Base-by-base conservation (phyloP, 331 rosid species). In the Cydonia oblonga region DNA sequence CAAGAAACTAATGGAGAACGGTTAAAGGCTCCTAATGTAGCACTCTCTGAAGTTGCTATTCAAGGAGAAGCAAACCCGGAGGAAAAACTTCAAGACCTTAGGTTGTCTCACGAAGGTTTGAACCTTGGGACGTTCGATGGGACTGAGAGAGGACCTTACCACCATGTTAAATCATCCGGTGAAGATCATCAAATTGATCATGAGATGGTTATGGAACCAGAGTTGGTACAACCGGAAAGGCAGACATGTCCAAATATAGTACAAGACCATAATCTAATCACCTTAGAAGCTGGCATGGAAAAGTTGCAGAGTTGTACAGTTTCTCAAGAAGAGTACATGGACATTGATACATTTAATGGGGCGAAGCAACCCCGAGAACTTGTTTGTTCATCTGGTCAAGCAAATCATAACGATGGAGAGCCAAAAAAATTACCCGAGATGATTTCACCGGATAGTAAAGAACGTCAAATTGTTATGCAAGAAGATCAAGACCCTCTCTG, bases 111-210 rank as follows among this genome's bases (percentile, higher is more conserved):
- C 14, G 88, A 81, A 78, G 83, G 8, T 57, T 74, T 59, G 66
- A 80, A 78, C 68, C 59, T 24, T 32, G 66, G 78, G 80, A 75
- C 63, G 56, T 65, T 80, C 26, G 66, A 64, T 40, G 64, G 74
- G 33, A 66, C 52, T 59, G 82, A 51, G 29, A 79, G 67, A 73
- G 90, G 68, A 75, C 64, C 78, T 40, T 35, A 35, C 46, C 73
- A 68, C 64, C 64, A 65, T 71, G 29, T 61, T 58, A 79, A 69
- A 76, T 49, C 69, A 68, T 52, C 44, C 19, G 16, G 38, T 73
- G 81, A 78, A 58, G 81, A 46, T 81, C 77, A 26, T 71, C 83
- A 67, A 33, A 81, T 69, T 77, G 82, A 79, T 73, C 69, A 28
- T 4, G 79, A 66, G 69, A 24, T 19, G 29, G 64, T 22, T 44